phyloP scores from a whole-genome alignment of 2,329 filamentous ascomycete genomes.

The Bipolaris bicolor region DNA sequence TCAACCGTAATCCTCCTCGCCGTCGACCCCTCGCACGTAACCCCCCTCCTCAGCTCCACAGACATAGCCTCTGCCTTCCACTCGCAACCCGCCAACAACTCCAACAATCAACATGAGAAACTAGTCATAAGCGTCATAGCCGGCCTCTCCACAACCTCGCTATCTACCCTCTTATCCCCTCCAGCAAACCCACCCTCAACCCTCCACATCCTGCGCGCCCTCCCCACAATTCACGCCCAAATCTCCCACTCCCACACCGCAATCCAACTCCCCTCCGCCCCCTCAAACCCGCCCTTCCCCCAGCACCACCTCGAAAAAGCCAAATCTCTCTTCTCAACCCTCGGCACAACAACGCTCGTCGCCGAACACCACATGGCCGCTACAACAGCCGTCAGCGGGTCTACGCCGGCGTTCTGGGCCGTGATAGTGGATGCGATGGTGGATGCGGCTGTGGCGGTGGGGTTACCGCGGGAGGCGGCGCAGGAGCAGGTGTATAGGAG shows the following conservation, averaged over 20 bases:
- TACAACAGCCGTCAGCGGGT: conserved; percentile 38
- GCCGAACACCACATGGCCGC: conserved; percentile 34
- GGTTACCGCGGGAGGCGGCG: conserved; percentile 32
- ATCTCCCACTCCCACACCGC: conserved; percentile 53
- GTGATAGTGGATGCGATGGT: conserved; percentile 42
- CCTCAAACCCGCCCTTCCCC: conserved; percentile 22
- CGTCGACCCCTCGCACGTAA: conserved; percentile 2
- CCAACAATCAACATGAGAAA: background rate
- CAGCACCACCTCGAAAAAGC: conserved; percentile 22
- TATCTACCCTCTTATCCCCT: background rate
- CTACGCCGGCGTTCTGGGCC: conserved; percentile 43
- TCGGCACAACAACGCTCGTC: conserved; percentile 33
- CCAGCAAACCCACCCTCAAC: too few relatives aligned
- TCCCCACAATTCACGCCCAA: conserved; percentile 55
- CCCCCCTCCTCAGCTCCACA: background rate
- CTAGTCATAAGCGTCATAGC: conserved; percentile 1
- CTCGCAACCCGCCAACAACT: background rate
- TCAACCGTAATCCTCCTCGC: background rate
- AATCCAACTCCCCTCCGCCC: conserved; percentile 32
- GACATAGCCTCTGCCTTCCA: background rate
- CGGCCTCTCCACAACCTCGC: background rate
- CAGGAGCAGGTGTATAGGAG: conserved; percentile 42
- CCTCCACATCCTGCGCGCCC: conserved; percentile 45
- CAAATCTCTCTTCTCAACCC: conserved; percentile 29
- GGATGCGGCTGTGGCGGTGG: conserved; percentile 40